These are phyloP conservation scores for Triangularia verruculosa DNA, from an alignment of 2,329 filamentous ascomycete species.

Conservation along the genomic window DNA sequence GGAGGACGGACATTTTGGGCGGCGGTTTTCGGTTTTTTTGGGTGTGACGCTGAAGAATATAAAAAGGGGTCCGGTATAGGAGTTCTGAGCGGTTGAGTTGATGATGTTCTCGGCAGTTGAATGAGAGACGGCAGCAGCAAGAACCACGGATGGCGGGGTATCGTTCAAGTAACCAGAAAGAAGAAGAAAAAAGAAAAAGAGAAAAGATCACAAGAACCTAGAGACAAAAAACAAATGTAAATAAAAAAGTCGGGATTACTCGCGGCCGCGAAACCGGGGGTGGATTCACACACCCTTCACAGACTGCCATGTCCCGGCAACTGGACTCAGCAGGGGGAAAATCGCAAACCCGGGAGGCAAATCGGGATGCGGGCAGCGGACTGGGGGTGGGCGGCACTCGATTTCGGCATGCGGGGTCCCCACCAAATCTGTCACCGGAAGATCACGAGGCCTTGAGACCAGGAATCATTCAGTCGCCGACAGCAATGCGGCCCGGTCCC, in stretches of 20 bases:
- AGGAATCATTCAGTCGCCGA: not conserved
- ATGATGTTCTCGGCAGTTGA: conserved; percentile 16
- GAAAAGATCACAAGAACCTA: not conserved
- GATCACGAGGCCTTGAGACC: not conserved
- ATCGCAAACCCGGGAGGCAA: conserved; percentile 23
- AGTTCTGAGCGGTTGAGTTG: not conserved
- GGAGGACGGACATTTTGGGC: conserved; percentile 34
- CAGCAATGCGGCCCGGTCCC: not conserved
- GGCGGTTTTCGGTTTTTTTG: conserved; percentile 37
- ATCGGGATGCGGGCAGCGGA: conserved; percentile 4
- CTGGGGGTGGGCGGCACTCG: conserved; percentile 1
- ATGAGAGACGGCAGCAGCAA: not conserved
- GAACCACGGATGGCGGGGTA: conserved; percentile 8
- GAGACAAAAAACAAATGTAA: conserved; percentile 4
- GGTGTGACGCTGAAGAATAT: too few species aligned
- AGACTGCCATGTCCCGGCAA: conserved; percentile 10
- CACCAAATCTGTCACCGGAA: conserved; percentile 1
- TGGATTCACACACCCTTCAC: not conserved
- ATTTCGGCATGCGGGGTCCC: conserved; percentile 8
- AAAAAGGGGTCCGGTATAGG: not conserved
- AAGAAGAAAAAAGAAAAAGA: conserved; percentile 7
- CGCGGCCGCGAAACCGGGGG: conserved; percentile 19
- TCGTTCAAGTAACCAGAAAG: conserved; percentile 7
- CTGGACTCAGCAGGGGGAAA: conserved; percentile 18
- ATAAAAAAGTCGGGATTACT: conserved; percentile 17